These are phyloP conservation scores for Diversispora epigaea DNA, from an alignment of 192 early-diverging fungal species.

Conservation along the genomic window DNA sequence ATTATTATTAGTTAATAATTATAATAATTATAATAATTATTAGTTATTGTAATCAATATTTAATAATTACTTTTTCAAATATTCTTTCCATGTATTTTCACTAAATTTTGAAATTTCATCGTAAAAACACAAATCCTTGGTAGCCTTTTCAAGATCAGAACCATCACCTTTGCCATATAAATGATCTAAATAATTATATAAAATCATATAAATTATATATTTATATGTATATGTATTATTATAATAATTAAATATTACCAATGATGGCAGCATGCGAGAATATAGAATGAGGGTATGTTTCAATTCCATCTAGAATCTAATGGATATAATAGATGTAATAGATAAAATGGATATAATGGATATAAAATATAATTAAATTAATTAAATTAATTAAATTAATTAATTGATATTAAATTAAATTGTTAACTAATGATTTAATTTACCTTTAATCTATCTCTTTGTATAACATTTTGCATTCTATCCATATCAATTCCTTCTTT, in stretches of 20 bases:
- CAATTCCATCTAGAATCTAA: constrained; percentile 41
- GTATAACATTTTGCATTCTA: constrained; percentile 53
- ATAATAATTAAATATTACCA: neutral
- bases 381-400: neutral
- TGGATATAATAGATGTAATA: no score
- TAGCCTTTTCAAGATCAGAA: constrained; percentile 45
- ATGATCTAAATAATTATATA: constrained; percentile 46
- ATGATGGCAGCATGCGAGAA: constrained; percentile 37
- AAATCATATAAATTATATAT: neutral
- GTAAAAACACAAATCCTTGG: constrained; percentile 47
- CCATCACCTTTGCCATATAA: constrained; percentile 54
- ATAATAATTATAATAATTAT: neutral
- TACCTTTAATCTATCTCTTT: constrained; percentile 52
- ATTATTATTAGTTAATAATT: no score
- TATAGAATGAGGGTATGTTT: constrained; percentile 40
- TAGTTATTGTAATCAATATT: neutral
- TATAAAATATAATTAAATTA: neutral
- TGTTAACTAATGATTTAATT: constrained; percentile 23
- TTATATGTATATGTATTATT: neutral
- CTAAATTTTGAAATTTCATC: constrained; percentile 44
- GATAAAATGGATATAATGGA: no score
- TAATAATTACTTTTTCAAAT: constrained; percentile 47
- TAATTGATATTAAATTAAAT: neutral
- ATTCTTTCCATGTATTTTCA: constrained; percentile 46
- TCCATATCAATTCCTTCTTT: constrained; percentile 59